These are phyloP conservation scores for Murraya paniculata DNA, from an alignment of 345 rosid species.

Conservation along the genomic window DNA sequence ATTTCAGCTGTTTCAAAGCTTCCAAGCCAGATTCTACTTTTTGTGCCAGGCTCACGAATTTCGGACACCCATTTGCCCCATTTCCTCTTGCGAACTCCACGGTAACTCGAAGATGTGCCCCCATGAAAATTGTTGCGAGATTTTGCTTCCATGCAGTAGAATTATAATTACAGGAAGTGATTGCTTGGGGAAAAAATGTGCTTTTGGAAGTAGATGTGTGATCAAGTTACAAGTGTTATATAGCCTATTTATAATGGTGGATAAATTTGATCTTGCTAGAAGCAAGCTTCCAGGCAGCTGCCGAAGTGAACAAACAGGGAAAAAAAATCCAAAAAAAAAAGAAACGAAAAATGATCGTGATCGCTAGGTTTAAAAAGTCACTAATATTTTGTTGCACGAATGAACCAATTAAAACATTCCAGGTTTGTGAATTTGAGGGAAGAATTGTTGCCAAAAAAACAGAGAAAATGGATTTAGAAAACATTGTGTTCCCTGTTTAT, in stretches of 20 bases:
- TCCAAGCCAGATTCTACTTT: slow-evolving; percentile 84
- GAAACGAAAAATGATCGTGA: neutral
- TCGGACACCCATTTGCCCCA: slow-evolving; percentile 99
- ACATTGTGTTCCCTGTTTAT: slow-evolving; percentile 4
- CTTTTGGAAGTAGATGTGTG: neutral
- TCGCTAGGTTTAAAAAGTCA: neutral
- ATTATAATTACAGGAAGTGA: neutral
- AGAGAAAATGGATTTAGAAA: neutral
- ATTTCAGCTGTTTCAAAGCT: slow-evolving; percentile 80
- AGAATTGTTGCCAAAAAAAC: neutral
- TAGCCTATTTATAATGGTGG: neutral
- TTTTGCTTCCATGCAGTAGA: neutral
- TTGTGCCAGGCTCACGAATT: slow-evolving; percentile 82
- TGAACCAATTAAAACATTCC: slow-evolving; percentile 8
- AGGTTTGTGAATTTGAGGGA: neutral
- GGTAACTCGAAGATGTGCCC: slow-evolving; percentile 30
- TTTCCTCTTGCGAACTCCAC: slow-evolving; percentile 82
- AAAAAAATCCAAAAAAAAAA: neutral
- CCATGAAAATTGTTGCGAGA: slow-evolving; percentile 6
- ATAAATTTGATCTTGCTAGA: neutral
- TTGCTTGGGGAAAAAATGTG: too few species aligned
- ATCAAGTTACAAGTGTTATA: neutral
- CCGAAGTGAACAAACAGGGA: neutral
- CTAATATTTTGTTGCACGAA: neutral
- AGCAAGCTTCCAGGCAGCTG: slow-evolving; percentile 9